These are phyloP conservation scores for Salinomyces thailandicus DNA, from an alignment of 2,329 filamentous ascomycete species.

Conservation along the genomic window DNA sequence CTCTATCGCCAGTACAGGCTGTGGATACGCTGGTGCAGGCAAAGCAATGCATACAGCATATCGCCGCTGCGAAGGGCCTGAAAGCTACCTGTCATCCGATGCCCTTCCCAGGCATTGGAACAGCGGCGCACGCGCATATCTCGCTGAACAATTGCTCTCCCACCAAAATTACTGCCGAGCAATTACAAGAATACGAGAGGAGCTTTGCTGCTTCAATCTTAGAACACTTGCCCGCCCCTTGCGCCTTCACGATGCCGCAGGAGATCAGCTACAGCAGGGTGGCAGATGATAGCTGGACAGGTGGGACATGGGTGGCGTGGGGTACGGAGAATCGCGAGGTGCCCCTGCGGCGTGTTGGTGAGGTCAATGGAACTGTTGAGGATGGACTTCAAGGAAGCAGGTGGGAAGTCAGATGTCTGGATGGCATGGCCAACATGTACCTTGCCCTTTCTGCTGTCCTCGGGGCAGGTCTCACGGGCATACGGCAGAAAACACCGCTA, in stretches of 20 bases:
- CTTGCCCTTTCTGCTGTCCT: constrained; percentile 54
- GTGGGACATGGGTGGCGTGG: constrained; percentile 71
- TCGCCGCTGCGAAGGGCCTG: constrained; percentile 52
- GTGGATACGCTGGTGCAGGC: constrained; percentile 63
- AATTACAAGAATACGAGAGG: constrained; percentile 41
- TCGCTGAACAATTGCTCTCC: constrained; percentile 50
- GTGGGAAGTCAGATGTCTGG: constrained; percentile 71
- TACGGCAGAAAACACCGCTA: constrained; percentile 37
- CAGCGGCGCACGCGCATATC: constrained; percentile 59
- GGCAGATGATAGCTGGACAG: constrained; percentile 60
- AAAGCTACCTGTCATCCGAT: constrained; percentile 66
- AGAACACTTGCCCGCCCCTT: constrained; percentile 52
- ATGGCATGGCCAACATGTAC: constrained; percentile 71
- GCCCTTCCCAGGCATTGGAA: constrained; percentile 52
- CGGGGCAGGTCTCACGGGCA: constrained; percentile 47
- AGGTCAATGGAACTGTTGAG: constrained; percentile 3
- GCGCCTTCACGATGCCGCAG: constrained; percentile 58
- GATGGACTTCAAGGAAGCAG: constrained; percentile 48
- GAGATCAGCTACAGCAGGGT: constrained; percentile 59
- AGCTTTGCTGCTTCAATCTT: constrained; percentile 61
- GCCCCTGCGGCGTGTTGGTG: constrained; percentile 54
- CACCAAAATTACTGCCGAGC: constrained; percentile 1
- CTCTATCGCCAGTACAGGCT: constrained; percentile 52
- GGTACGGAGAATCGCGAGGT: constrained; percentile 71
- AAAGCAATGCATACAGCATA: constrained; percentile 55